Base-by-base conservation (phyloP, 352 stramenopile genomes). In the Globisporangium acanthophoron region DNA sequence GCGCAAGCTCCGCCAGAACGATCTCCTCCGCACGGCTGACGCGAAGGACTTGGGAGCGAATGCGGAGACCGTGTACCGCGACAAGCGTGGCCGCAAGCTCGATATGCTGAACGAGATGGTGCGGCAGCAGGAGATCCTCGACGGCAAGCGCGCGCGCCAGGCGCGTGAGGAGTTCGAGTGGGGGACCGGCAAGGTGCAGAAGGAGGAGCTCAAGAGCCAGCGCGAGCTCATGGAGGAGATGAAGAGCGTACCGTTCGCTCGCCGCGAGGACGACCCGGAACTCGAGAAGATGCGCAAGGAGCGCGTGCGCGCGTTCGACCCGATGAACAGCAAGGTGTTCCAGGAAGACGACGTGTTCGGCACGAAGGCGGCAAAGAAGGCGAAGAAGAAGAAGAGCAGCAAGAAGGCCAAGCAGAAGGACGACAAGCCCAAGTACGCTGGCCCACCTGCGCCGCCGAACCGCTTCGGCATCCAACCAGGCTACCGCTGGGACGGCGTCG, bases 401-500 rank as follows among this genome's bases (percentile, higher is more conserved):
- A 88, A 78, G 58, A 86, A 80, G 43, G 59, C 67, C 29, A 77
- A 70, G 50, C 74, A 69, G 52, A 64, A 67, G 21, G 70, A 58
- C 29, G 31, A 1, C 21, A 90, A 90, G 44, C 81, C 78, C 0
- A 84, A 80, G 52, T 94, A 94, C 56, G 58, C 76, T 0, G 84
- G 84, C 3, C 84, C 84, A 13, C 78, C 78, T n/a, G 78, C 85
- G 18, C 81, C 80, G 27, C 72, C 80, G 31, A 94, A 94, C 54
- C 82, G 85, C 31, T 96, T 98, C 65, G 78, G 83, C 46, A 98
- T 99, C 53, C 56, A 67, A 29, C 96, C 97, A 27, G 97, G 97
- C 21, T 99, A 99, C 74, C 86, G 96, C n/a, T 99, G 97, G 97
- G 96, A 99, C 71, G 97, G 96, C 33, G 87, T 98, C 49, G 96